Evolutionary conservation across 306 rosid species (phyloP).

Genomic region (Cicer cuneatum): DNA sequence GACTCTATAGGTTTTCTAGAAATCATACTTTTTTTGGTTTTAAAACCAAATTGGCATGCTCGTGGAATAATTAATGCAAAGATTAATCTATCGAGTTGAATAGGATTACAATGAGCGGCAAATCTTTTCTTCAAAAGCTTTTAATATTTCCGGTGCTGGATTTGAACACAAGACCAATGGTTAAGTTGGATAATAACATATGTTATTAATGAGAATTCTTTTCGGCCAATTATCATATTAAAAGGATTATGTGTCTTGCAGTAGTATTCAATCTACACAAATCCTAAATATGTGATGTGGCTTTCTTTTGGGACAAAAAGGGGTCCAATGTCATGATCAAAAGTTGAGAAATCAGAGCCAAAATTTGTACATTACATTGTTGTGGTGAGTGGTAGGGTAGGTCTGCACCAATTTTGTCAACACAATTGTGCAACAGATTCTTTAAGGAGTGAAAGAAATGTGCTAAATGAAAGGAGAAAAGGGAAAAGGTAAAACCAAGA

Average conservation of each 20-base stretch:
- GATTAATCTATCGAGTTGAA: neutral
- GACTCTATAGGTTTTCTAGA: too few relatives aligned
- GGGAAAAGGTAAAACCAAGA: neutral
- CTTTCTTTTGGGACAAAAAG: neutral
- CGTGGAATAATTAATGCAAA: neutral
- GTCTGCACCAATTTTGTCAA: slow-evolving; percentile 45
- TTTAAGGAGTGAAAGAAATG: slow-evolving; percentile 8
- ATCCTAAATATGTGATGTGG: neutral
- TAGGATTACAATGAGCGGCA: neutral
- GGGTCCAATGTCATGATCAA: slow-evolving; percentile 42
- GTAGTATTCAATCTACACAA: neutral
- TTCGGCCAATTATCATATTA: neutral
- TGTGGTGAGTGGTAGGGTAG: slow-evolving; percentile 52
- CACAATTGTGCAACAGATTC: slow-evolving; percentile 45
- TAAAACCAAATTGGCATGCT: too few relatives aligned
- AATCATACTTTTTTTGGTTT: too few relatives aligned
- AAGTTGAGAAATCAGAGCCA: slow-evolving; percentile 42
- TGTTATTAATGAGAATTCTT: neutral
- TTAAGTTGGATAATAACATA: slow-evolving; percentile 8
- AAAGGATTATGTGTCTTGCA: slow-evolving; percentile 6
- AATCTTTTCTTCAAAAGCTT: neutral
- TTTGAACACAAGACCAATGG: neutral
- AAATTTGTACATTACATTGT: slow-evolving; percentile 39
- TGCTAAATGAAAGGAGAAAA: neutral
- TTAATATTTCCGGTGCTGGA: neutral